A percentile compares a stretch with the other conserved stretches of the same genome.
Evolutionary conservation across 2,329 filamentous ascomycete genomes (phyloP).

Genomic region (Rugonectria rugulosa): DNA sequence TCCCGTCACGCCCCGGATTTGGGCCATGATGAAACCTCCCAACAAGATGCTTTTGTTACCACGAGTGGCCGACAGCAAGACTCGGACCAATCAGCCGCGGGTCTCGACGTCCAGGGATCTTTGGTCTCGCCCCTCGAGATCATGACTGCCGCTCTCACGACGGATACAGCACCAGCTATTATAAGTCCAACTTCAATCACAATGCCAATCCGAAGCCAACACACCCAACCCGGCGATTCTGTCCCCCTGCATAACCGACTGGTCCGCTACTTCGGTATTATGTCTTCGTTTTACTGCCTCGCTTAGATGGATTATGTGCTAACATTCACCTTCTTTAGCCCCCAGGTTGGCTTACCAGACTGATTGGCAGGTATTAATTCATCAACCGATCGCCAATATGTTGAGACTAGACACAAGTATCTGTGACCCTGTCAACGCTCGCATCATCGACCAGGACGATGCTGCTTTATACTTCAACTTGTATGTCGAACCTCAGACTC

Average conservation of each 20-base stretch:
- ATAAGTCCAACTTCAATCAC: not conserved
- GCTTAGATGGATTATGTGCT: too few relatives aligned
- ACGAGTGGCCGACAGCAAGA: not conserved
- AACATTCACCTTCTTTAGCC: too few relatives aligned
- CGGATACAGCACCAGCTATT: not conserved
- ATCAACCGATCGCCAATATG: conserved; percentile 27
- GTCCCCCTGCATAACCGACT: conserved; percentile 10
- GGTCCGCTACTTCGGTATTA: conserved; percentile 24
- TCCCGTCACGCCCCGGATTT: not conserved
- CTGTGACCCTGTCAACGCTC: conserved; percentile 33
- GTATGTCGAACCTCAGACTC: not conserved
- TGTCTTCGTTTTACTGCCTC: too few relatives aligned
- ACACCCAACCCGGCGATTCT: not conserved
- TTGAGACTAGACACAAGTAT: conserved; percentile 32
- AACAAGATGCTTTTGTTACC: not conserved
- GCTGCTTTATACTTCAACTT: conserved; percentile 23
- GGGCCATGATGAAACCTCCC: too few relatives aligned
- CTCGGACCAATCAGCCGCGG: not conserved
- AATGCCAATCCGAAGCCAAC: not conserved
- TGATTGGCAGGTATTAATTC: conserved; percentile 35
- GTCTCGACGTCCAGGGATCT: not conserved
- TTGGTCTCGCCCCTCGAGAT: conserved; percentile 31
- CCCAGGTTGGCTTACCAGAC: conserved; percentile 8
- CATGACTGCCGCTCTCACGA: conserved; percentile 30
- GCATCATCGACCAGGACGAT: conserved; percentile 32